A percentile compares a stretch with the other conserved stretches of the same genome.
Conservation (phyloP, 371 early-diverging fungal genomes). For the Mucor lusitanicus region DNA sequence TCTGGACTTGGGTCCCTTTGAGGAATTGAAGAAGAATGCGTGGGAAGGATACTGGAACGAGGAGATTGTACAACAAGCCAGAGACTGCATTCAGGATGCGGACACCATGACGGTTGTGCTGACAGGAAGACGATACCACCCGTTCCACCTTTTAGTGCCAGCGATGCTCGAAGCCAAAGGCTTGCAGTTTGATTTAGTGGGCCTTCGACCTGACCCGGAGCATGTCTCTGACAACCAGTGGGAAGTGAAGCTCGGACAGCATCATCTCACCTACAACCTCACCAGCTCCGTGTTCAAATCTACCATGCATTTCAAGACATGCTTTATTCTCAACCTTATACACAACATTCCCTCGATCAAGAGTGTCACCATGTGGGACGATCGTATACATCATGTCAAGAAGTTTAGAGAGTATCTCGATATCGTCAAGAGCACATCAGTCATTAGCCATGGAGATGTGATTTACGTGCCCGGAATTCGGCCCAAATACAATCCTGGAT, state of each 20-base stretch:
- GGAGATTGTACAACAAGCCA: conserved; percentile 9
- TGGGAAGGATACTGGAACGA: conserved; percentile 30
- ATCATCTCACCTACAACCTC: conserved; percentile 1
- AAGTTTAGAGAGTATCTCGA: conserved; percentile 46
- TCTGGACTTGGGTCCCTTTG: conserved; percentile 4
- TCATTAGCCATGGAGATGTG: conserved; percentile 32
- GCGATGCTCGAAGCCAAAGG: conserved; percentile 28
- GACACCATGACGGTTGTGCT: conserved; percentile 46
- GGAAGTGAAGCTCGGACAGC: background rate
- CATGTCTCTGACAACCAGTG: background rate
- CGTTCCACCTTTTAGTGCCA: conserved; percentile 34
- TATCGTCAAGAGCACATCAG: conserved; percentile 7
- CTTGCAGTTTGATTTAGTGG: conserved; percentile 46
- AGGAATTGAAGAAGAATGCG: conserved; percentile 8
- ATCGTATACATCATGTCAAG: conserved; percentile 50
- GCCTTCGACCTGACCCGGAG: conserved; percentile 37
- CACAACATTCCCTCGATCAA: conserved; percentile 34
- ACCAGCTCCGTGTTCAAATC: conserved; percentile 20
- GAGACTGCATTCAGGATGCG: conserved; percentile 23
- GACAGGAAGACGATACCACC: conserved; percentile 49
- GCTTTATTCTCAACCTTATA: conserved; percentile 43
- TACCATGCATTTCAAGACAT: conserved; percentile 54
- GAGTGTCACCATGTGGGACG: conserved; percentile 61
- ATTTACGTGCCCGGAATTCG: conserved; percentile 42
- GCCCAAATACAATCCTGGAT: conserved; percentile 45